Evolutionary conservation across 2,329 filamentous ascomycete genomes (phyloP), one percentile per base, ranked within the genome.

Genomic region (Epichloe aotearoae): DNA sequence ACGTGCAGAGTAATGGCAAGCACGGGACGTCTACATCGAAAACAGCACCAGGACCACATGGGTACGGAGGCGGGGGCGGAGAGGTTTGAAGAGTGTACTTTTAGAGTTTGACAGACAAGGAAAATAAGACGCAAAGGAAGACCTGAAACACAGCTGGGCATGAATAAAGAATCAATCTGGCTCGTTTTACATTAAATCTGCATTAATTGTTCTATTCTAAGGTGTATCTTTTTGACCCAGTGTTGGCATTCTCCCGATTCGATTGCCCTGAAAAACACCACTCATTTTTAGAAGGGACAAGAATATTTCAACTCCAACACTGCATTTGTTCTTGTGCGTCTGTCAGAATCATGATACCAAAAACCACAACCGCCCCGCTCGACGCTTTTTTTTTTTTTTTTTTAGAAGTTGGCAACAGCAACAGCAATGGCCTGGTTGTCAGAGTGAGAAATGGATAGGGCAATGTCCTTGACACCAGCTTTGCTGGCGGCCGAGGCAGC

Each of bases 381-480:
- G 50, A 34, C 33, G 23, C 49, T 48, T 42, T 33, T 33, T 52
- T 47, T 53, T 65, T 79, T 48, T 41, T 30, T 34, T 52, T 47
- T 53, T 66, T 79, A 89, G 63, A 93, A 86, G 51, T 81, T 84
- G 50, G 89, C 84, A 54, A 95, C 85, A 2, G 94, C 93, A 61
- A 98, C 87, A 44, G 93, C 91, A 62, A 97, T 90, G 54, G 93
- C 90, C 70, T 98, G 93, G 53, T 77, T 83, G 60, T 97, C 91
- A 39, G 86, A 93, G 71, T 98, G 94, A 60, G 91, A 96, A 64
- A 98, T 96, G 64, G 89, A 95, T 59, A 98, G 86, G 57, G 78
- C 91, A 57, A 97, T 84, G 50, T 83, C 82, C 75, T 91, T 95
- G 42, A 97, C 82, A 54, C 90, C 88, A 26, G 85, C 88, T 66